Evolutionary conservation across 768 basidiomycete genomes (phyloP), one percentile per base, ranked within the genome.

Genomic region (Austroboletus eburneus): DNA sequence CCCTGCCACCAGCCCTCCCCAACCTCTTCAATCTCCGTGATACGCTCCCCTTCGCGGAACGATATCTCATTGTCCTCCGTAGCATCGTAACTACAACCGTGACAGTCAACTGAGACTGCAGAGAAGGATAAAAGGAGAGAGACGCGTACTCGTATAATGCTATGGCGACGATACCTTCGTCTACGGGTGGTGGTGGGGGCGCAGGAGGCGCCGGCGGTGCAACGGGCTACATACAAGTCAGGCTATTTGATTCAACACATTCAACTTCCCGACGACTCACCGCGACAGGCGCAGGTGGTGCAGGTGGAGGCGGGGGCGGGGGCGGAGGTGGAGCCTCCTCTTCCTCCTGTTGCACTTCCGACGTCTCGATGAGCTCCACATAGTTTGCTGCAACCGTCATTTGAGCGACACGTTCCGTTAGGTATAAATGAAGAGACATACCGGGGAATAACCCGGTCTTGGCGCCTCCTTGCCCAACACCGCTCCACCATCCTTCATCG

Each of bases 1-100:
- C 90, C 89, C 52, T 82, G 74, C 90, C 90, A 92, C 91, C 90
- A 92, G 55, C 90, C 90, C n/a, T 91, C 89, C 9, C 80, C 83
- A 6, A 80, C 81, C 43, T 84, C 81, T 58, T 91, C 87, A 43
- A 96, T 87, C 45, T 85, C 74, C 16, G 72, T 74, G 60, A 96
- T 88, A 46, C 72, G 69, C 29, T 93, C 92, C 22, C 89, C 90
- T 63, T 91, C 92, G 24, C 63, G 70, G 77, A 97, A 91, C 3
- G 83, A 76, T 23, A 96, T 69, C 60, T 96, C 93, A 59, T 97
- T 96, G 55, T 92, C 91, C 61, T 96, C 93, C 0, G 80, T 80
- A 0, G 93, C 90, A 9, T 91, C 89, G 58, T 94, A 95, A 52
- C 89, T 93, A 13, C 13, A 13, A 7, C 8, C 29, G 29, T n/a